Evolutionary conservation across 306 rosid species (phyloP), one percentile per base, ranked within the genome.

Genomic region (Prunus fruticosa): DNA sequence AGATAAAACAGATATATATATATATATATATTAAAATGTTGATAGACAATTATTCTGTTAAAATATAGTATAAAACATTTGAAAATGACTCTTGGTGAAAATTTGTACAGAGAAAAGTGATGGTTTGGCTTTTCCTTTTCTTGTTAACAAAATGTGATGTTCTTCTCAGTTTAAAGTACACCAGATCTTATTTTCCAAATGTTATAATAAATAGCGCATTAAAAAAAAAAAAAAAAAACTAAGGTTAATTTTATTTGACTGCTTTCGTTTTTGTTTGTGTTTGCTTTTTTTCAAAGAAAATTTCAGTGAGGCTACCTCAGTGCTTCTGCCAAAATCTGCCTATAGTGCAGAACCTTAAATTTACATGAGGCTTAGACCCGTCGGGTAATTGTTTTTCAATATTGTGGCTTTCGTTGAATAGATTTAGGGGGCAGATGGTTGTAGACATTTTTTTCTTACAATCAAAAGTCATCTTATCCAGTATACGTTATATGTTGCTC

Each of bases 401-500:
- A 19, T 6, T 22, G 7, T 11, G 27, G 56, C 56, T 67, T 27
- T 28, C 27, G 13, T 28, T 63, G 45, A n/a, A n/a, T n/a, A n/a
- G n/a, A 25, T 51, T 18, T 69, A 30, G 46, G 23, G 61, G 49
- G 47, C 50, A 51, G 32, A 32, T 9, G 30, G 18, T 38, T 32
- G 13, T 51, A 52, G 22, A 9, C 13, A 1, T n/a, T 41, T 28
- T 47, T 68, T 34, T 12, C 25, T 22, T 49, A 49, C 14, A 38
- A 52, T 76, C 23, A 61, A 51, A 64, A 22, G 38, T 23, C 46
- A 13, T n/a, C 75, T 62, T 81, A 46, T 68, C 10, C 66, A 56
- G 67, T 70, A 76, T 61, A 64, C 77, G 49, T 56, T 38, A 53
- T 5, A 30, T 38, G 43, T 38, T 38, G 43, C 75, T 86, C 38